Base-by-base conservation (phyloP, 2,329 filamentous ascomycete genomes). In the Zasmidium angulare region DNA sequence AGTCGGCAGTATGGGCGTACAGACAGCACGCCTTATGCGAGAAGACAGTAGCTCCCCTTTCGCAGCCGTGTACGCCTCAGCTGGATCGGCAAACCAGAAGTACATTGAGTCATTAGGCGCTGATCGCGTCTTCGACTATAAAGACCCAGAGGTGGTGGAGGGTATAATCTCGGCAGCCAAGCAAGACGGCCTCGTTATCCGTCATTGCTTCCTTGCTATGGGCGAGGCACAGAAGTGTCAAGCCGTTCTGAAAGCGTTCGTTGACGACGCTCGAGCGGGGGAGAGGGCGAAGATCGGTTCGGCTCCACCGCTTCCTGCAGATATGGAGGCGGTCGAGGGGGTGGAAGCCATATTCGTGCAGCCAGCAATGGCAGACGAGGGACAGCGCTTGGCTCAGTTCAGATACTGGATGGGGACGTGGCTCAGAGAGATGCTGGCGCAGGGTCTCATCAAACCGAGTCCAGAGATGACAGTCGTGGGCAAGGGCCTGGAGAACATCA, bases 1-100 rank as follows among this genome's bases (percentile, higher is more conserved):
- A 0, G 76, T 79, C 14, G 79, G 79, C 0, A 72, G 73, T n/a
- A 73, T 72, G 20, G 73, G 74, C 1, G 73, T 80, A 9, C 78
- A 81, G 55, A 73, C 75, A 29, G 72, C 79, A 17, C 6, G 14
- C 3, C 36, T 43, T 7, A 14, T 43, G 36, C 9, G n/a, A 19
- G 36, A 43, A 43, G 11, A 43, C n/a, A 4, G 12, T 12, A 70
- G 70, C n/a, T 70, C 71, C 17, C 70, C 77, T 31, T 77, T 77
- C 2, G 77, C 75, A 53, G 71, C 61, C 6, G 73, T 78, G 29
- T 73, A 78, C 56, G 65, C 76, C 1, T 78, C 77, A 1, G 77
- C 76, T 11, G 75, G 74, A 21, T 61, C 60, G 31, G 72, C 72
- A 60, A 69, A 80, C 56, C 76, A 78, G 57, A 68, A 69, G 6